A percentile compares a stretch with the other conserved stretches of the same genome.
Conservation (phyloP, 192 early-diverging fungal species). For the Gigaspora rosea region DNA sequence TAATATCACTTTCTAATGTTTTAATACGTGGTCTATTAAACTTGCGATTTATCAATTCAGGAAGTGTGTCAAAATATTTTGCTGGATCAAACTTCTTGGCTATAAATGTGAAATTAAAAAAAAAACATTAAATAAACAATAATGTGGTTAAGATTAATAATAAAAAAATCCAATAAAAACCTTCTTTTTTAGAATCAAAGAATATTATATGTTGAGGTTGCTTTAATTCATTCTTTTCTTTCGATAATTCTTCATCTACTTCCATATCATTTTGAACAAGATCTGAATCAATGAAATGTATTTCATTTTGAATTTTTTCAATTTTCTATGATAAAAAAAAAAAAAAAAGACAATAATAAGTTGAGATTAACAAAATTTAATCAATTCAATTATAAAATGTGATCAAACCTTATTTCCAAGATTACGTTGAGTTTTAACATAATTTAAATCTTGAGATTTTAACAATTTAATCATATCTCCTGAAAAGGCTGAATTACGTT, state of each 20-base stretch:
- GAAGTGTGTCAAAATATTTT: constrained; percentile 80
- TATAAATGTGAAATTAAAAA: constrained; percentile 28
- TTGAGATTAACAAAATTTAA: no score
- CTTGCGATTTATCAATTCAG: constrained; percentile 75
- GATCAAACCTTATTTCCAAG: constrained; percentile 68
- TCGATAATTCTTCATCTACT: constrained; percentile 42
- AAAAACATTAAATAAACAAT: constrained; percentile 1
- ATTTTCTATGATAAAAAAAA: constrained; percentile 63
- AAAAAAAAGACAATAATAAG: not conserved
- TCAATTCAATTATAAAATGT: not conserved
- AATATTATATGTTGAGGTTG: constrained; percentile 76
- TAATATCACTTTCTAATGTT: constrained; percentile 52
- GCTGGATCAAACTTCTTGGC: constrained; percentile 75
- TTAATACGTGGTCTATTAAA: constrained; percentile 77
- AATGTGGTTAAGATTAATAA: not conserved
- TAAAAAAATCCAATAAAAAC: constrained; percentile 40
- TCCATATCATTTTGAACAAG: constrained; percentile 38
- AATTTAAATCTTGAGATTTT: constrained; percentile 92
- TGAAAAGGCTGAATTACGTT: constrained; percentile 73
- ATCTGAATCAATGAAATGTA: constrained; percentile 66
- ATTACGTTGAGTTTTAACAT: constrained; percentile 79
- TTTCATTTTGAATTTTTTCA: constrained; percentile 66
- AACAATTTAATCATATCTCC: constrained; percentile 78
- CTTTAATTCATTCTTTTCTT: constrained; percentile 28
- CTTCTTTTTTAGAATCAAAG: constrained; percentile 68